A percentile compares a stretch with the other conserved stretches of the same genome.
Conservation (phyloP, 2,329 filamentous ascomycete species). For the Zymoseptoria tritici region DNA sequence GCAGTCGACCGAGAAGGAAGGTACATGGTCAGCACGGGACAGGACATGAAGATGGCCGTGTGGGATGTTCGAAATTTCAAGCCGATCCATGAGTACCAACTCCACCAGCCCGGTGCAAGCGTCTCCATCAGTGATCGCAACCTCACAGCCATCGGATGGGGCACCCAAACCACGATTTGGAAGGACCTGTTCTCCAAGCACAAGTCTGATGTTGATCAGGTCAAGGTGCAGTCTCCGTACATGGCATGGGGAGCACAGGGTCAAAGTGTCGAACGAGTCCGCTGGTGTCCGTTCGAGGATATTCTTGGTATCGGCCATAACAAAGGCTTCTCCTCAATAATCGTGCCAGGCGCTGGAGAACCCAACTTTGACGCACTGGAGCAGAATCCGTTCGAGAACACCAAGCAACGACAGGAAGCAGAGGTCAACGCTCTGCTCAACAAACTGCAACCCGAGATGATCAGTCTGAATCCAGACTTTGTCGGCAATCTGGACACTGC, state of each 20-base stretch:
- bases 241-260: slow-evolving; percentile 90
- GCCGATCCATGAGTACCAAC: slow-evolving; percentile 83
- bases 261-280: slow-evolving; percentile 67
- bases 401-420: slow-evolving; percentile 82
- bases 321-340: slow-evolving; percentile 77
- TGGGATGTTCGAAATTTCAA: slow-evolving; percentile 95
- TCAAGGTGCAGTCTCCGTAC: slow-evolving; percentile 80
- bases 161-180: slow-evolving; percentile 84
- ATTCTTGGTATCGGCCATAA: slow-evolving; percentile 78
- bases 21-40: slow-evolving; percentile 92
- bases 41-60: slow-evolving; percentile 85
- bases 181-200: slow-evolving; percentile 77
- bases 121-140: slow-evolving; percentile 84
- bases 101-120: slow-evolving; percentile 71
- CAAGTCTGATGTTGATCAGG: slow-evolving; percentile 49
- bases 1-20: slow-evolving; percentile 82
- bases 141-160: slow-evolving; percentile 83
- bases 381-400: slow-evolving; percentile 88
- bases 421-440: slow-evolving; percentile 87
- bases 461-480: slow-evolving; percentile 85
- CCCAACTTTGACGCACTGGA: slow-evolving; percentile 94
- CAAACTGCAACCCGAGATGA: slow-evolving; percentile 96
- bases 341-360: slow-evolving; percentile 92
- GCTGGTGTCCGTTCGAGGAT: slow-evolving; percentile 95
- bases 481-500: slow-evolving; percentile 80